Evolutionary conservation across 2,329 filamentous ascomycete species (phyloP).

Genomic region (Ceratocystis ficicola): DNA sequence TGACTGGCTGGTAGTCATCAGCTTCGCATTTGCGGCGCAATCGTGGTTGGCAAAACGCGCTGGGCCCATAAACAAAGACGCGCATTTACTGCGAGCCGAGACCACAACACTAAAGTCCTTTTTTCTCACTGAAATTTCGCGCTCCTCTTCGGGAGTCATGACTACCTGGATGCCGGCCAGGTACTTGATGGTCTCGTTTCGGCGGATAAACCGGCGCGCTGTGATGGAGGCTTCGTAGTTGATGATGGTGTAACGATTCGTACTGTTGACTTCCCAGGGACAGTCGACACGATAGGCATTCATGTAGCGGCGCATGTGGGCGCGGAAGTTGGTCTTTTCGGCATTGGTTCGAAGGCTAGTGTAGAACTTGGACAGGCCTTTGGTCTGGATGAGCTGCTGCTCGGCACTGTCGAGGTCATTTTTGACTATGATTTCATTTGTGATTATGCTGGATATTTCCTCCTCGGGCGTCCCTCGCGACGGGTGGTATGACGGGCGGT

Average conservation of each 20-base stretch:
- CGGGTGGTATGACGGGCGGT: constrained; percentile 72
- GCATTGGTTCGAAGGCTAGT: constrained; percentile 56
- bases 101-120: constrained; percentile 97
- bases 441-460: constrained; percentile 49
- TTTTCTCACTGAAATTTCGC: constrained; percentile 63
- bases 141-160: constrained; percentile 85
- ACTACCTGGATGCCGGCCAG: constrained; percentile 81
- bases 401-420: constrained; percentile 63
- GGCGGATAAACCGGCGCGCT: constrained; percentile 65
- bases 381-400: constrained; percentile 55
- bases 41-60: constrained; percentile 97
- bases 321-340: constrained; percentile 75
- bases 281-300: constrained; percentile 88
- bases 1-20: constrained; percentile 70
- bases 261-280: constrained; percentile 81
- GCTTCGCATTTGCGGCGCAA: constrained; percentile 78
- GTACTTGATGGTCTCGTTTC: constrained; percentile 80
- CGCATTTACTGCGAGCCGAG: constrained; percentile 79
- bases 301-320: constrained; percentile 80
- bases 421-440: constrained; percentile 56
- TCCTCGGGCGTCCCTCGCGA: constrained; percentile 63
- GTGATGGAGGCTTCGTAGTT: constrained; percentile 80
- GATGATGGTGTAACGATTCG: constrained; percentile 87
- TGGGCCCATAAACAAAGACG: constrained; percentile 86
- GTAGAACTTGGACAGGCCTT: constrained; percentile 61